Conservation (phyloP, 78 protist species). For the Dictyostelium brefeldianum region DNA sequence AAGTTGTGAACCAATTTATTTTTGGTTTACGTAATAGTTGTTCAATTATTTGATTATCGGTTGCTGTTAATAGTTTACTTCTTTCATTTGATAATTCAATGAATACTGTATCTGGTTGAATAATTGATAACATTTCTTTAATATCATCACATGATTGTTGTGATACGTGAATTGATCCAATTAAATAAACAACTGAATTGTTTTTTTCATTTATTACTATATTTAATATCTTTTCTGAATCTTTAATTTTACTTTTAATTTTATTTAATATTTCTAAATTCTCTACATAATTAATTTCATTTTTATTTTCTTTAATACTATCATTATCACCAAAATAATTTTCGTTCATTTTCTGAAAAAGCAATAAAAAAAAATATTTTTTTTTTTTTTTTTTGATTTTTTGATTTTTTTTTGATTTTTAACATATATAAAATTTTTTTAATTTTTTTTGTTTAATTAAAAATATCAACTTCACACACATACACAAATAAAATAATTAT, state of each 20-base stretch:
- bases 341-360: background rate
- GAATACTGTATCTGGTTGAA: constrained; percentile 59
- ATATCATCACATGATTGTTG: background rate
- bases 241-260: constrained; percentile 4
- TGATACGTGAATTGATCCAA: constrained; percentile 36
- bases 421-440: too few species aligned
- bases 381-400: too few species aligned
- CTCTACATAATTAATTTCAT: background rate
- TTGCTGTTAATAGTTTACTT: background rate
- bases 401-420: too few species aligned
- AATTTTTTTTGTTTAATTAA: too few species aligned
- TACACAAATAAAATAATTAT: too few species aligned
- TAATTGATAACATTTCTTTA: constrained; percentile 1
- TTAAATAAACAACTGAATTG: constrained; percentile 21
- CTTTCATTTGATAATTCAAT: constrained; percentile 46
- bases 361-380: too few species aligned
- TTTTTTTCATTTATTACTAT: constrained; percentile 10
- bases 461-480: too few species aligned
- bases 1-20: constrained; percentile 19
- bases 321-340: background rate
- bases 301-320: background rate
- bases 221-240: constrained; percentile 3
- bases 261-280: constrained; percentile 6
- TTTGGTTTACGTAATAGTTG: background rate
- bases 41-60: background rate